Evolutionary conservation across 2,329 filamentous ascomycete genomes (phyloP).

Genomic region (Hymenoscyphus fructigenus): DNA sequence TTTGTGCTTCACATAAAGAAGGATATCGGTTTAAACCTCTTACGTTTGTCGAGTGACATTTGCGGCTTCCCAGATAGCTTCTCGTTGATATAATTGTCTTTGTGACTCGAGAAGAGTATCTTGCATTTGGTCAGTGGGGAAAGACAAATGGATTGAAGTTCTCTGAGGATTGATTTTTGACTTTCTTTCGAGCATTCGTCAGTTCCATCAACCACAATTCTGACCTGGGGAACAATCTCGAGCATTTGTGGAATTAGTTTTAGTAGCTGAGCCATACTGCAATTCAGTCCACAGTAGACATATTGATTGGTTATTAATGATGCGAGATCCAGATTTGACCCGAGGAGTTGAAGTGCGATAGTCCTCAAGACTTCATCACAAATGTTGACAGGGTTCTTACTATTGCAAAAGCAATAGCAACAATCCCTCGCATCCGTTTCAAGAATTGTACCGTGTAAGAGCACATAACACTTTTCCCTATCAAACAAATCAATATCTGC

Average conservation of each 20-base stretch:
- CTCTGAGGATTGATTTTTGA: slow-evolving; percentile 19
- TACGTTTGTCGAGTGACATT: slow-evolving; percentile 12
- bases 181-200: slow-evolving; percentile 16
- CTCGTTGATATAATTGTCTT: slow-evolving; percentile 13
- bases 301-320: slow-evolving; percentile 17
- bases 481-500: not conserved
- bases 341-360: slow-evolving; percentile 17
- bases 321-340: slow-evolving; percentile 8
- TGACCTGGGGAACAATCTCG: not conserved
- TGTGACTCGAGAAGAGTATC: slow-evolving; percentile 17
- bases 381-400: slow-evolving; percentile 14
- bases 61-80: slow-evolving; percentile 11
- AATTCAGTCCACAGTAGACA: slow-evolving; percentile 14
- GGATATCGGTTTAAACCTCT: slow-evolving; percentile 15
- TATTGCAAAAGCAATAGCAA: slow-evolving; percentile 22
- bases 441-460: slow-evolving; percentile 18
- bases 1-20: slow-evolving; percentile 14
- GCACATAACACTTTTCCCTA: slow-evolving; percentile 23
- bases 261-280: slow-evolving; percentile 14
- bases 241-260: slow-evolving; percentile 15
- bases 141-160: slow-evolving; percentile 10
- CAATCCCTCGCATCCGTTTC: slow-evolving; percentile 1
- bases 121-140: slow-evolving; percentile 8
- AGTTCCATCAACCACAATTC: slow-evolving; percentile 19
- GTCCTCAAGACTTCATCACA: slow-evolving; percentile 12